Evolutionary conservation across 2,329 filamentous ascomycete genomes (phyloP).

Genomic region (Triangularia verruculosa): DNA sequence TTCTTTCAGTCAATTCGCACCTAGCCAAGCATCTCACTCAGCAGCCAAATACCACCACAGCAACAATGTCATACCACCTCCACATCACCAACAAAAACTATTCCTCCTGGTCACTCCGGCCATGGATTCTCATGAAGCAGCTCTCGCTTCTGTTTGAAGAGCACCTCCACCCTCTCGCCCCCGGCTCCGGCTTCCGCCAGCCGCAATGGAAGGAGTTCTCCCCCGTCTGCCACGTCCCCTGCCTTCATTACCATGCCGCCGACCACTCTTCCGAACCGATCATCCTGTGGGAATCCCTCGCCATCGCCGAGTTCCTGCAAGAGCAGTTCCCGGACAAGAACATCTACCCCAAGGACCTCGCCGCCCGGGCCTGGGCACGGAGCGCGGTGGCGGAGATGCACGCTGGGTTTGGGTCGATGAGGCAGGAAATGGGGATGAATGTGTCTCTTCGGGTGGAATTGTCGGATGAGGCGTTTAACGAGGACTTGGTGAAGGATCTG

Average conservation of each 20-base stretch:
- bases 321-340: conserved; percentile 37
- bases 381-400: conserved; percentile 48
- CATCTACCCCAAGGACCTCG: conserved; percentile 42
- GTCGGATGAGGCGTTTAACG: conserved; percentile 24
- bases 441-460: conserved; percentile 39
- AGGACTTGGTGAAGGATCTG: conserved; percentile 36
- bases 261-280: conserved; percentile 22
- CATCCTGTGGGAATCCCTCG: conserved; percentile 46
- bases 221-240: conserved; percentile 42
- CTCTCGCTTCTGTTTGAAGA: conserved; percentile 44
- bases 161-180: conserved; percentile 31
- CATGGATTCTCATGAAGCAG: conserved; percentile 44
- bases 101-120: conserved; percentile 46
- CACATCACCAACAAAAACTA: conserved; percentile 46
- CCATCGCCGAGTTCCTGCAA: conserved; percentile 47
- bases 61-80: conserved; percentile 40
- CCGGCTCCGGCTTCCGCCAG: conserved; percentile 31
- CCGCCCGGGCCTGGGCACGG: conserved; percentile 43
- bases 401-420: conserved; percentile 40
- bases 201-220: conserved; percentile 39
- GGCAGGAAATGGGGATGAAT: conserved; percentile 44
- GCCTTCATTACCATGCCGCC: conserved; percentile 33
- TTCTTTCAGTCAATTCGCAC: neutral
- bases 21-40: neutral
- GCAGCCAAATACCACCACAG: neutral